Evolutionary conservation across 768 basidiomycete genomes (phyloP).

Genomic region (Roridomyces roridus): DNA sequence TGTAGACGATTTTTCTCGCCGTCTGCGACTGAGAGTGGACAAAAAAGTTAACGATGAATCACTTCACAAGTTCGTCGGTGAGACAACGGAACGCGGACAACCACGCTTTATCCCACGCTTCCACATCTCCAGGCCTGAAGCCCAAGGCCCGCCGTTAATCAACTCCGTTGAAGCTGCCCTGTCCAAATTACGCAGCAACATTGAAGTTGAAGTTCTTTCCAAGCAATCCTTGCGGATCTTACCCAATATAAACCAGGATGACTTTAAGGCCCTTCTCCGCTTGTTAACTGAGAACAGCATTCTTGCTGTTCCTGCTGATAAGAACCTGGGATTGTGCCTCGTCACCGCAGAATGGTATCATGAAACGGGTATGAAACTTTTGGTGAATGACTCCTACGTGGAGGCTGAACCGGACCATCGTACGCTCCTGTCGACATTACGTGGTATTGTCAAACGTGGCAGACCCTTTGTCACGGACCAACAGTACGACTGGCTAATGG

Average conservation of each 20-base stretch:
- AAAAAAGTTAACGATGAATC: slow-evolving; percentile 6
- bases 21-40: not conserved
- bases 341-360: slow-evolving; percentile 22
- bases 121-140: slow-evolving; percentile 18
- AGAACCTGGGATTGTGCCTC: slow-evolving; percentile 24
- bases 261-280: slow-evolving; percentile 13
- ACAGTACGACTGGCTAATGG: not conserved
- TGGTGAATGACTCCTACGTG: slow-evolving; percentile 20
- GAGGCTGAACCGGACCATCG: slow-evolving; percentile 4
- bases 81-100: slow-evolving; percentile 8
- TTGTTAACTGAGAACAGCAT: slow-evolving; percentile 16
- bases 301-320: slow-evolving; percentile 23
- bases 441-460: not conserved
- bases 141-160: slow-evolving; percentile 13
- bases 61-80: slow-evolving; percentile 5
- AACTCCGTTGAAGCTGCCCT: slow-evolving; percentile 4
- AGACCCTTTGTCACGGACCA: not conserved
- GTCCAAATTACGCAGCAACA: not conserved
- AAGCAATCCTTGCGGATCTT: slow-evolving; percentile 12
- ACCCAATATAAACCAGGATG: slow-evolving; percentile 17
- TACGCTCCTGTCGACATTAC: not conserved
- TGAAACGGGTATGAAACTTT: slow-evolving; percentile 10
- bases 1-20: slow-evolving; percentile 9
- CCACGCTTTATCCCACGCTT: slow-evolving; percentile 13
- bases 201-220: slow-evolving; percentile 15